Percentiles rank a stretch among this genome's conserved stretches.
These are phyloP conservation scores for Datisca glomerata DNA, from an alignment of 306 rosid genomes.

Conservation along the genomic window DNA sequence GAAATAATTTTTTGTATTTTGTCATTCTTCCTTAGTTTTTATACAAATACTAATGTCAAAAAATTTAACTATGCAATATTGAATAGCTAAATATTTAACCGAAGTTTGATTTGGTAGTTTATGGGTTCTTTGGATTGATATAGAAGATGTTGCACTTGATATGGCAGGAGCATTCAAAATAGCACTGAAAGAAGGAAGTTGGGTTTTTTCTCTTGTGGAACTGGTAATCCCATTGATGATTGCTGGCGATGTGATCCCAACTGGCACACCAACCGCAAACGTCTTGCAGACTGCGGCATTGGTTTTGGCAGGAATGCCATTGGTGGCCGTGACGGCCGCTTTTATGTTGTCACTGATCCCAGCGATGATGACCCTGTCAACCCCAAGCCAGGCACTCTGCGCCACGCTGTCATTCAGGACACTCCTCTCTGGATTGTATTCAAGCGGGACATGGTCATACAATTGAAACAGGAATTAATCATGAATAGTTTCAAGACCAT, in stretches of 20 bases:
- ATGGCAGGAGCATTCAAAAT: slow-evolving; percentile 65
- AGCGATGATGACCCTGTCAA: slow-evolving; percentile 78
- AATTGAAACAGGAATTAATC: slow-evolving; percentile 83
- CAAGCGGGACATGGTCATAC: slow-evolving; percentile 96
- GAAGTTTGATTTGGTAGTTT: background rate
- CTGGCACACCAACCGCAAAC: slow-evolving; percentile 88
- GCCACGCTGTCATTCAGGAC: slow-evolving; percentile 88
- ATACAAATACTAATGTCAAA: too few species aligned
- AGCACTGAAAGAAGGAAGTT: slow-evolving; percentile 82
- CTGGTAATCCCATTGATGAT: slow-evolving; percentile 97
- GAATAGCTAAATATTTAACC: too few species aligned
- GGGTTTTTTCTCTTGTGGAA: slow-evolving; percentile 94
- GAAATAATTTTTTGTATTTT: too few species aligned
- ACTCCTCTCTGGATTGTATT: slow-evolving; percentile 92
- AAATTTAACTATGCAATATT: too few species aligned
- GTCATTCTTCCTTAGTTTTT: too few species aligned
- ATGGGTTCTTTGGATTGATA: background rate
- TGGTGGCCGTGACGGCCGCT: slow-evolving; percentile 94
- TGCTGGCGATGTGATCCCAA: slow-evolving; percentile 93
- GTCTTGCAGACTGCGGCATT: slow-evolving; percentile 95
- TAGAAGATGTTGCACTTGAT: slow-evolving; percentile 3
- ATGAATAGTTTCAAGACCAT: slow-evolving; percentile 96
- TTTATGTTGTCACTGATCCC: slow-evolving; percentile 85
- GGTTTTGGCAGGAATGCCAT: slow-evolving; percentile 94
- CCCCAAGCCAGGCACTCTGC: slow-evolving; percentile 86